Conservation (phyloP, 345 rosid species). For the Murraya paniculata region DNA sequence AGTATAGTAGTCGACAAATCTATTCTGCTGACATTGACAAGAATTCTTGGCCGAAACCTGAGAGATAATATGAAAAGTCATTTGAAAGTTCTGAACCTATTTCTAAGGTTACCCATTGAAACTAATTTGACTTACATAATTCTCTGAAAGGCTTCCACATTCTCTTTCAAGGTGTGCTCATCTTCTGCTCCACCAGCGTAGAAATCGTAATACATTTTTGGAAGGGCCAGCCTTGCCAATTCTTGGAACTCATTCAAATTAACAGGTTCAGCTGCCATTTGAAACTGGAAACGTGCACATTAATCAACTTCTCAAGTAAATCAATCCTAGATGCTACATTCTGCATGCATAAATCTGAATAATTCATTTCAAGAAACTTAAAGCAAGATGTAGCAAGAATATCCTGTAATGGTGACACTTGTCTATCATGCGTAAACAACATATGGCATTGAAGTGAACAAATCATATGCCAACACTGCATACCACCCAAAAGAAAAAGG, state of each 20-base stretch:
- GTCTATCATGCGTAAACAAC: not conserved
- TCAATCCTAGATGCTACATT: not conserved
- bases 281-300: conserved; percentile 14
- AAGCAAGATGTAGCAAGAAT: not conserved
- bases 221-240: conserved; percentile 69
- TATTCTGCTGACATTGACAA: conserved; percentile 64
- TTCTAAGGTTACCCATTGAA: not conserved
- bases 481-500: no score
- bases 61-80: conserved; percentile 8
- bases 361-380: not conserved
- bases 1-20: conserved; percentile 48
- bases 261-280: conserved; percentile 59
- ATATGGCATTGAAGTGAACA: not conserved
- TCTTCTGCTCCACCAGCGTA: conserved; percentile 80
- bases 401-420: not conserved
- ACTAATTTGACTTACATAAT: conserved; percentile 37
- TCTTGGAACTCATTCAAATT: conserved; percentile 73
- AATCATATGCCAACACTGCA: no score
- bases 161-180: conserved; percentile 61
- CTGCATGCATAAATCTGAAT: not conserved
- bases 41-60: conserved; percentile 77
- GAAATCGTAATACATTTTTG: conserved; percentile 76
- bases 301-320: not conserved
- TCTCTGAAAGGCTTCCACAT: conserved; percentile 61
- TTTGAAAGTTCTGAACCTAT: not conserved